phyloP scores from a whole-genome alignment of 2,329 filamentous ascomycete species.

The Colletotrichum ledebouriae region DNA sequence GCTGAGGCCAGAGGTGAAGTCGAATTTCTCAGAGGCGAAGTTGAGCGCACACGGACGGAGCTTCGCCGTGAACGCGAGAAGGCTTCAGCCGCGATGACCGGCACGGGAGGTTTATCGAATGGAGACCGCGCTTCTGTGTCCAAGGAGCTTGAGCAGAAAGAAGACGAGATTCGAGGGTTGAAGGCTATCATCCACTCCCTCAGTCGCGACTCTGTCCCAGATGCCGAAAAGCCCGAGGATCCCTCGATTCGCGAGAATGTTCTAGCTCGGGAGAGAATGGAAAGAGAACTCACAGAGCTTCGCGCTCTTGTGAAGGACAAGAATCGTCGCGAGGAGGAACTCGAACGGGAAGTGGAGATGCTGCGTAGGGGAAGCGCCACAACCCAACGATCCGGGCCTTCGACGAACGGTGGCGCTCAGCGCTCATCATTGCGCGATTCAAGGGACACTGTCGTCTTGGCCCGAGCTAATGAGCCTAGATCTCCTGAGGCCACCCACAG shows the following conservation, averaged over 20 bases:
- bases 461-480: slow-evolving; percentile 62
- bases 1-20: slow-evolving; percentile 96
- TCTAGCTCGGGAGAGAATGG: slow-evolving; percentile 76
- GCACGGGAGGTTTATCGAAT: slow-evolving; percentile 48
- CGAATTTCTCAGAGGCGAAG: slow-evolving; percentile 93
- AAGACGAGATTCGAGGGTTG: slow-evolving; percentile 95
- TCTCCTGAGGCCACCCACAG: slow-evolving; percentile 63
- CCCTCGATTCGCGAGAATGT: slow-evolving; percentile 58
- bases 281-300: slow-evolving; percentile 84
- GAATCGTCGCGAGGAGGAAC: slow-evolving; percentile 81
- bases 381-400: slow-evolving; percentile 13
- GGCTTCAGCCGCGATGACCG: slow-evolving; percentile 72
- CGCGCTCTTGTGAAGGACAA: slow-evolving; percentile 81
- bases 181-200: slow-evolving; percentile 98
- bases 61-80: slow-evolving; percentile 90
- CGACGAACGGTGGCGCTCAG: slow-evolving; percentile 62
- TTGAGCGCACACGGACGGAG: slow-evolving; percentile 91
- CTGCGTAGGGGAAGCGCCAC: slow-evolving; percentile 63
- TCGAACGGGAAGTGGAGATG: slow-evolving; percentile 83
- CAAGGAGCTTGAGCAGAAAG: slow-evolving; percentile 91
- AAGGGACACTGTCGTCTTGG: slow-evolving; percentile 73
- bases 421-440: slow-evolving; percentile 75
- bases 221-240: slow-evolving; percentile 46
- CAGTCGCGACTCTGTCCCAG: slow-evolving; percentile 78
- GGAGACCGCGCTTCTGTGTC: slow-evolving; percentile 63